phyloP scores from a whole-genome alignment of 1,139 yeast species.

The Blastobotrys persicus region DNA sequence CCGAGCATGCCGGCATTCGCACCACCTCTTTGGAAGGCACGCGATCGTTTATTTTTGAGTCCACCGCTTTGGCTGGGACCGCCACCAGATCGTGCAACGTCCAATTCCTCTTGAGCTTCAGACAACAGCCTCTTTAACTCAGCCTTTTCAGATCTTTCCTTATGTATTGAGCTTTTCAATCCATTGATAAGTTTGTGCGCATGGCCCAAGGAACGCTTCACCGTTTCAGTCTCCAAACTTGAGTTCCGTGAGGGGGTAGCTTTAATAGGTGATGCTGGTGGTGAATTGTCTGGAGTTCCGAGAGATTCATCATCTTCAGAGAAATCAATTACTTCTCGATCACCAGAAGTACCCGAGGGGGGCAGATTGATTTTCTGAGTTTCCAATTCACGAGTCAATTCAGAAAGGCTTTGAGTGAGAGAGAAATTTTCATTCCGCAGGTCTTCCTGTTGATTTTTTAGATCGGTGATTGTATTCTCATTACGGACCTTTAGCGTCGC shows the following conservation, averaged over 20 bases:
- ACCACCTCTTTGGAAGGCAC: conserved; percentile 13
- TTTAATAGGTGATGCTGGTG: conserved; percentile 44
- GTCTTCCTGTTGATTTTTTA: conserved; percentile 25
- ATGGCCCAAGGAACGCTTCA: conserved; percentile 61
- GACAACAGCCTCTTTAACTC: conserved; percentile 34
- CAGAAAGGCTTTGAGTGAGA: conserved; percentile 21
- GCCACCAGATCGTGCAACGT: conserved; percentile 12
- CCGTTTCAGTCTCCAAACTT: conserved; percentile 64
- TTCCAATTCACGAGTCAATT: conserved; percentile 21
- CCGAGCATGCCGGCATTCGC: conserved; percentile 13
- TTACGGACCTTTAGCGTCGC: conserved; percentile 28
- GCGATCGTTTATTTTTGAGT: conserved; percentile 23
- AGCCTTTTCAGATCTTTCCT: conserved; percentile 38
- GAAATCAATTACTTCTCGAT: conserved; percentile 24
- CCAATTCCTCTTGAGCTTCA: conserved; percentile 30
- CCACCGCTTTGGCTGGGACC: conserved; percentile 9
- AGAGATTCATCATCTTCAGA: conserved; percentile 32
- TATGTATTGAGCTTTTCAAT: conserved; percentile 31
- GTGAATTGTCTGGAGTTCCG: conserved; percentile 37
- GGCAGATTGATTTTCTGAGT: conserved; percentile 10
- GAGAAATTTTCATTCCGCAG: conserved; percentile 29
- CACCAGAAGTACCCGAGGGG: conserved; percentile 6
- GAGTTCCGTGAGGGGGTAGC: conserved; percentile 49
- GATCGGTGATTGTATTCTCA: conserved; percentile 25
- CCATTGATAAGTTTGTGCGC: conserved; percentile 49